Conservation (phyloP, 2,329 filamentous ascomycete species). For the Aspergillus oerlinghausenensis region DNA sequence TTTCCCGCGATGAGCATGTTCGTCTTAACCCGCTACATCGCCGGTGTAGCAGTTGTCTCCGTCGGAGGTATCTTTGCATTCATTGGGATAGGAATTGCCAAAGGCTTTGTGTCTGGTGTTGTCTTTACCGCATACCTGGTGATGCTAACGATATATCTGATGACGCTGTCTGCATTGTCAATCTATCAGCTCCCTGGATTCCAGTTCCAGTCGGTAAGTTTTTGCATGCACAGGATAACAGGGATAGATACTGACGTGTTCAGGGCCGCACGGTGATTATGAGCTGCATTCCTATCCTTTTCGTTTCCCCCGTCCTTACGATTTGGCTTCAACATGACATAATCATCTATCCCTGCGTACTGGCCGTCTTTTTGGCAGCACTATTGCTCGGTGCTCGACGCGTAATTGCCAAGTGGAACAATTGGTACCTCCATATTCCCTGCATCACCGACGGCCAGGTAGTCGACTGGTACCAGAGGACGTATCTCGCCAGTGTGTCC, state of each 20-base stretch:
- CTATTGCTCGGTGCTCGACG: conserved; percentile 51
- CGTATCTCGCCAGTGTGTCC: conserved; percentile 11
- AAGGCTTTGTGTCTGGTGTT: conserved; percentile 45
- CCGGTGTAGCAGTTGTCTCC: conserved; percentile 47
- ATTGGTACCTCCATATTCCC: conserved; percentile 46
- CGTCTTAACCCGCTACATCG: conserved; percentile 48
- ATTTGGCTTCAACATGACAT: conserved; percentile 52
- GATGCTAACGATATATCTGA: conserved; percentile 55
- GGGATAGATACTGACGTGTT: background rate
- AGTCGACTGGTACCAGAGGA: conserved; percentile 31
- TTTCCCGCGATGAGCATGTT: conserved; percentile 55
- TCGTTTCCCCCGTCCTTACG: conserved; percentile 54
- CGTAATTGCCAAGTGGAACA: conserved; percentile 55
- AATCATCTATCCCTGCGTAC: conserved; percentile 52
- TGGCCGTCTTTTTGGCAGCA: conserved; percentile 50
- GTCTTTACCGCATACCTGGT: conserved; percentile 59
- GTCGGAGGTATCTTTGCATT: conserved; percentile 53
- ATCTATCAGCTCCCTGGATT: conserved; percentile 51
- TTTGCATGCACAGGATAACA: background rate
- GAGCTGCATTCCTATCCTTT: conserved; percentile 51
- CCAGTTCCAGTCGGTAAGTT: conserved; percentile 47
- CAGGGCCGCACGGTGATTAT: conserved; percentile 50
- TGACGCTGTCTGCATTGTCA: conserved; percentile 49
- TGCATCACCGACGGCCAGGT: conserved; percentile 36
- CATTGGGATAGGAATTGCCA: conserved; percentile 44